A percentile compares a stretch with the other conserved stretches of the same genome.
phyloP scores from a whole-genome alignment of 2,329 filamentous ascomycete genomes.

The Tolypocladium album region DNA sequence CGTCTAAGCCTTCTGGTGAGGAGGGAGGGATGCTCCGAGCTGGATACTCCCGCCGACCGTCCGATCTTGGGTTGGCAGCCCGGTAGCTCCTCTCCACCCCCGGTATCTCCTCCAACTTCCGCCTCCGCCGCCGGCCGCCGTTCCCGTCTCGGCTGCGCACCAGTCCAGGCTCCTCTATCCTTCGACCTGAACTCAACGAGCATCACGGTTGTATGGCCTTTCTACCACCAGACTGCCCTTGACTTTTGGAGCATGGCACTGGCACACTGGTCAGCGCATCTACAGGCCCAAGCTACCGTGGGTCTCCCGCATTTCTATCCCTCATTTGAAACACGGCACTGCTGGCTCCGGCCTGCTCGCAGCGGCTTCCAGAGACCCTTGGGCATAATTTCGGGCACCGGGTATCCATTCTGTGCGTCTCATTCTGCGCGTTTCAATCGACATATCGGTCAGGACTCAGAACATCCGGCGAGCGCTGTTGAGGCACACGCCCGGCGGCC shows the following conservation, averaged over 20 bases:
- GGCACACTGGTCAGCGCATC: background rate
- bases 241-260: background rate
- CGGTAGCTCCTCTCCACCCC: background rate
- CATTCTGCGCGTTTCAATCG: background rate
- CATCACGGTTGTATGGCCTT: background rate
- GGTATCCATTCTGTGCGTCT: background rate
- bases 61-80: background rate
- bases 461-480: background rate
- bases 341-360: background rate
- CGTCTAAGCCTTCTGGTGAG: background rate
- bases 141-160: background rate
- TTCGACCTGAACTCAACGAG: background rate
- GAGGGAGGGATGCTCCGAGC: background rate
- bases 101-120: background rate
- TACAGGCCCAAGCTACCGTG: background rate
- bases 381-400: background rate
- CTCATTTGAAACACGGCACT: background rate
- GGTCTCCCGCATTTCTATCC: background rate
- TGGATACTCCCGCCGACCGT: background rate
- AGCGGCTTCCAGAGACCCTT: background rate
- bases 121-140: background rate
- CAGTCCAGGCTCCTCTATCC: background rate
- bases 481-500: background rate
- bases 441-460: background rate
- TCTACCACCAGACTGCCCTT: background rate